Evolutionary conservation across 2,329 filamentous ascomycete genomes (phyloP), one percentile per base, ranked within the genome.

Genomic region (Lomentospora prolificans): DNA sequence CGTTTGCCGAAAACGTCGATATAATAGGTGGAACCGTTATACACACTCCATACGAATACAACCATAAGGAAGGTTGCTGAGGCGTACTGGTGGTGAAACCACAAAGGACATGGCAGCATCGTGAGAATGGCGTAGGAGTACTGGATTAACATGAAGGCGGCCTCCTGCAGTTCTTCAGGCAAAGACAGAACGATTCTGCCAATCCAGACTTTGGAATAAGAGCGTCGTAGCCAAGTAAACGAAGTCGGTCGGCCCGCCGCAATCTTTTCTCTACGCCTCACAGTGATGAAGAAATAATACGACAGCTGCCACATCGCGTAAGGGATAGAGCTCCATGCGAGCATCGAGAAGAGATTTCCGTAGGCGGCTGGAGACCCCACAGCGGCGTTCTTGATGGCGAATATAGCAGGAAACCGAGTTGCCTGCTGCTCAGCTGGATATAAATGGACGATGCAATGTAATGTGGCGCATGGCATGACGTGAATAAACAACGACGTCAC

Each of bases 401-500:
- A 90, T 60, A 96, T 82, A 10, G 91, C 92, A 0, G 92, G 91
- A 67, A 95, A 97, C 19, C 85, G 82, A 25, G 75, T 70, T 60
- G 78, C 74, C 65, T 95, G 87, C 44, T 80, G 68, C 22, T 83
- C 81, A 1, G 80, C 70, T 0, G 86, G 72, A 10, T 90, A 77
- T 19, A 97, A 77, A 67, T 99, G 94, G 14, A 96, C 88, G 12
- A 99, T 78, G 66, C 90, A 95, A 70, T 99, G 94, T 10, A 99
- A 79, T 1, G 91, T 89, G 4, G 88, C 92, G 61, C 91, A 96
- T 1, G 94, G 94, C 92, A 99, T 99, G 65, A 99, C 95, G 70
- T 99, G 94, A 63, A 99, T 96, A 73, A 99, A 99, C n/a, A 99
- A 79, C 67, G 89, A 94, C 10, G 91, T 95, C 59, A 97, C 90